Conservation (phyloP, 306 rosid species). For the Prunus dulcis region DNA sequence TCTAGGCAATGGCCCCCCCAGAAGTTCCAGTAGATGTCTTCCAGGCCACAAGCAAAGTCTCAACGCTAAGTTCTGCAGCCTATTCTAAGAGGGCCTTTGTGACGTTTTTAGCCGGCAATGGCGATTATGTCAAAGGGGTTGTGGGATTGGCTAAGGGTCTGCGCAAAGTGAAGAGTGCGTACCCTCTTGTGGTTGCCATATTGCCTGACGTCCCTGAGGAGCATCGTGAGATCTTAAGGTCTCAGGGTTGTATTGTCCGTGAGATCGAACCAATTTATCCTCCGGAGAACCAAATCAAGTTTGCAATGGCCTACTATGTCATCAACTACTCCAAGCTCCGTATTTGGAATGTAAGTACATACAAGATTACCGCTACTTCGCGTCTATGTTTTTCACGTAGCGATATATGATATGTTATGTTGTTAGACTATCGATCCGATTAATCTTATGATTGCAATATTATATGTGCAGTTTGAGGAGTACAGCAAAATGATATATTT, state of each 20-base stretch:
- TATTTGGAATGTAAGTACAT: conserved; percentile 58
- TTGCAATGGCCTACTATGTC: conserved; percentile 66
- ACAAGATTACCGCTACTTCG: background rate
- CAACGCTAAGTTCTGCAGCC: background rate
- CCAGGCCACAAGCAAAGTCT: conserved; percentile 22
- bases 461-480: conserved; percentile 42
- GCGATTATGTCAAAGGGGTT: conserved; percentile 63
- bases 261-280: conserved; percentile 64
- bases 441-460: background rate
- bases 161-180: conserved; percentile 44
- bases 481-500: conserved; percentile 62
- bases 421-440: background rate
- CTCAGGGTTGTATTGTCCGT: conserved; percentile 50
- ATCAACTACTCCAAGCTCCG: conserved; percentile 76
- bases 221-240: conserved; percentile 46
- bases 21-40: conserved; percentile 25
- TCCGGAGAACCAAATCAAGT: conserved; percentile 47
- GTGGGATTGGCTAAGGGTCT: conserved; percentile 59
- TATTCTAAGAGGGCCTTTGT: conserved; percentile 43
- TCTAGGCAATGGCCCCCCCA: conserved; percentile 30
- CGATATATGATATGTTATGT: background rate
- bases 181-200: conserved; percentile 61
- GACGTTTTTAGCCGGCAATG: conserved; percentile 61
- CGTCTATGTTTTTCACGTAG: background rate
- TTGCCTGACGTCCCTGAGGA: conserved; percentile 62